Evolutionary conservation across 1,139 yeast genomes (phyloP), one percentile per base, ranked within the genome.

Genomic region (Torulaspora globosa): DNA sequence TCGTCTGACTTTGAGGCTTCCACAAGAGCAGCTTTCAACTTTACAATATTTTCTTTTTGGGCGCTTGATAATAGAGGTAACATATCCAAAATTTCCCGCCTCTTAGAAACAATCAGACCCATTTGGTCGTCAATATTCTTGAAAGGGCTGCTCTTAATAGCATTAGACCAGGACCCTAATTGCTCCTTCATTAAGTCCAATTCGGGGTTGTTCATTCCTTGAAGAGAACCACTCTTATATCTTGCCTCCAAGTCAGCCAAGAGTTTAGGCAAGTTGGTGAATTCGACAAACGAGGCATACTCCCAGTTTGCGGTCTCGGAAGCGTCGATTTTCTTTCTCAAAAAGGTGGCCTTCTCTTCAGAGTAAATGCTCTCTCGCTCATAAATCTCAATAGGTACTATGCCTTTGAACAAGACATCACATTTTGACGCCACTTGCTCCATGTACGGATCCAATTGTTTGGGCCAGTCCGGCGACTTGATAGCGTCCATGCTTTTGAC

Each of bases 351-450:
- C 65, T 88, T 86, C 62, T 86, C 90, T 62, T 92, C 98, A 0
- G 96, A 85, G 63, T 92, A 92, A 54, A 80, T 73, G 56, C 96
- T 87, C 47, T 87, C 77, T 57, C 86, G 80, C 62, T 90, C 96
- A 62, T 89, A 96, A 29, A 90, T 87, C 37, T 82, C 79, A 58
- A 89, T 72, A 1, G 98, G 97, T 7, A 92, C 82, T 21, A 92
- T 86, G 53, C 83, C 84, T 46, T 75, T 83, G 65, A 84, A 87
- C 41, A 92, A 73, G 37, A 79, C 74, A 52, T 79, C 80, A 48
- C 78, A 78, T 23, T 73, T 72, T 31, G 70, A 70, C 49, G 74
- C 69, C 33, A 73, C 58, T 27, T 79, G 80, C 48, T 78, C 79
- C 58, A 87, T 71, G 5, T 82, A 75, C 2, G 80, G 73, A 10